Base-by-base conservation (phyloP, 495 filamentous ascomycete species). In the Aspergillus incahuasiensis region DNA sequence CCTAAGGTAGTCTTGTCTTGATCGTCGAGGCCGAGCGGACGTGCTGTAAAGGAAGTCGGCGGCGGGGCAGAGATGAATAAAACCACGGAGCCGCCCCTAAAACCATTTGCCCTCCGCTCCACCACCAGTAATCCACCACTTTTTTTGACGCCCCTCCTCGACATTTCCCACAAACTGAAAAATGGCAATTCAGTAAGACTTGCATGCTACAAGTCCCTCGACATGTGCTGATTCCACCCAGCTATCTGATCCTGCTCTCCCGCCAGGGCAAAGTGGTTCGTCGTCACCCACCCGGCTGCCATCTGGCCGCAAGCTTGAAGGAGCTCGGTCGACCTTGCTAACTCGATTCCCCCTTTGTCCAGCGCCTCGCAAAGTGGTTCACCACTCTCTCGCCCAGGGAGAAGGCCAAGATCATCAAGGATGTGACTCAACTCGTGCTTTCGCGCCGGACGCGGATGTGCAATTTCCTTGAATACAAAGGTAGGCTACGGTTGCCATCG, bases 281-380 rank as follows among this genome's bases (percentile, higher is more conserved):
- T 69, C 65, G 70, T 80, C 65, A 55, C 72, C 70, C 69, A 72
- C 65, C 70, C 65, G 56, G 58, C 58, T 57, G 41, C 34, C 48
- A 63, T 58, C 64, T 54, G 54, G 53, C 57, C 59, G 61, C 35
- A 66, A 66, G 58, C 42, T 51, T 64, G 51, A 50, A 58, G 30
- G 34, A 50, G 48, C 48, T 50, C 34, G 47, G 19, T 49, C 32
- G 47, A 49, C 32, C 7, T 47, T 50, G 48, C 72, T 68, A 54
- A 70, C 58, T 63, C 49, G 62, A 57, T 55, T 48, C 58, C 79
- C 55, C 76, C 56, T n/a, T n/a, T 59, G 43, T 42, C 35, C 71
- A 98, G 95, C 91, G 94, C 61, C 84, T 99, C 48, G 94, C 94
- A 58, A 99, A 99, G 79, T 99, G 94, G 95, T 99, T 97, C 79